phyloP scores from a whole-genome alignment of 768 basidiomycete genomes.

The Nidula microcarpa region DNA sequence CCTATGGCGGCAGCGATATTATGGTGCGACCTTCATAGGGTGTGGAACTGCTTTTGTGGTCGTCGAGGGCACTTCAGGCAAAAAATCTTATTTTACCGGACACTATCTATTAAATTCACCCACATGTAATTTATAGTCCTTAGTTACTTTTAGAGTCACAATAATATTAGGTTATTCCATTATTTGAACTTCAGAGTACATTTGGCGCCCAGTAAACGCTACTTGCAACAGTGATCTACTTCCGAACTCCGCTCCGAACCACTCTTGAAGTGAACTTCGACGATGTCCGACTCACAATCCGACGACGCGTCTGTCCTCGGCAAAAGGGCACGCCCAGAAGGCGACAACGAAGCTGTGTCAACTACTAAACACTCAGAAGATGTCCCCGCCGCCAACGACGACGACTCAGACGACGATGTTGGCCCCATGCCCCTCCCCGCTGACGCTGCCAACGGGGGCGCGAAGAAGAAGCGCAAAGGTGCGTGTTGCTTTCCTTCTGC shows the following conservation, averaged over 20 bases:
- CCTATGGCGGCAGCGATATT: too few relatives aligned
- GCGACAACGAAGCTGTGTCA: constrained; percentile 16
- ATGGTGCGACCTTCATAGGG: too few relatives aligned
- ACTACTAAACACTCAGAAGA: not conserved
- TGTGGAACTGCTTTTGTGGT: too few relatives aligned
- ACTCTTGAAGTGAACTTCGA: not conserved
- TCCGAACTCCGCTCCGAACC: constrained; percentile 1
- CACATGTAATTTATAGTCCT: too few relatives aligned
- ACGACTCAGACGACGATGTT: constrained; percentile 71
- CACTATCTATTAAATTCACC: too few relatives aligned
- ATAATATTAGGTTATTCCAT: too few relatives aligned
- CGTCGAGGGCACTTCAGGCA: too few relatives aligned
- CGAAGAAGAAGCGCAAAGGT: constrained; percentile 88
- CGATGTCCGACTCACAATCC: constrained; percentile 40
- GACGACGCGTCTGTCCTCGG: constrained; percentile 56
- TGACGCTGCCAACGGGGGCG: constrained; percentile 29
- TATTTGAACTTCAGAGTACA: not conserved
- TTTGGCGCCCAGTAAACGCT: not conserved
- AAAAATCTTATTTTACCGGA: too few relatives aligned
- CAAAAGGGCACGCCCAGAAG: constrained; percentile 51
- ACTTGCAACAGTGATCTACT: not conserved
- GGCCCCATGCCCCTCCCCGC: constrained; percentile 86
- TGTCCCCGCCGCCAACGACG: constrained; percentile 20
- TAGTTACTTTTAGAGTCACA: too few relatives aligned
- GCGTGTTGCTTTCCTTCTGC: constrained; percentile 13